phyloP scores from a whole-genome alignment of 495 filamentous ascomycete species.

The Antarctomyces pellizariae region DNA sequence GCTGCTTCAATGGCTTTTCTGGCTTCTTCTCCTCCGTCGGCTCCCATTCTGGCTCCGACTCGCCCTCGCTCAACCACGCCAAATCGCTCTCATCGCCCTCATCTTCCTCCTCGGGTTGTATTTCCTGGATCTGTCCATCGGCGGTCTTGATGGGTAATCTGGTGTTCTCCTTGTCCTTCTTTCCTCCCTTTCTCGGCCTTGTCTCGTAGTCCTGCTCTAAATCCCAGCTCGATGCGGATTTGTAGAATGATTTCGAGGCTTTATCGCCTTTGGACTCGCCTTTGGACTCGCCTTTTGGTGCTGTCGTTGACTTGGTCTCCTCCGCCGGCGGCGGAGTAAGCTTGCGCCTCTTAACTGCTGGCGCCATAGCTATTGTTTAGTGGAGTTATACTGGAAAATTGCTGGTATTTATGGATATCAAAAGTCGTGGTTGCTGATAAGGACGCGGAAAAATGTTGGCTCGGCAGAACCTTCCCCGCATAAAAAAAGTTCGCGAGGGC shows the following conservation, averaged over 20 bases:
- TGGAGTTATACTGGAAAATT: slow-evolving; percentile 18
- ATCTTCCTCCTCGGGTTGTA: slow-evolving; percentile 26
- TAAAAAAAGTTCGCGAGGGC: slow-evolving; percentile 3
- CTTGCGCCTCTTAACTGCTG: slow-evolving; percentile 27
- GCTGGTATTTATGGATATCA: slow-evolving; percentile 1
- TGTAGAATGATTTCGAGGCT: slow-evolving; percentile 14
- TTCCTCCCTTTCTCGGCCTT: slow-evolving; percentile 45
- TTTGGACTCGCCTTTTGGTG: too few relatives aligned
- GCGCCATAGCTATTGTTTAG: slow-evolving; percentile 25
- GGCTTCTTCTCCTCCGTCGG: slow-evolving; percentile 26
- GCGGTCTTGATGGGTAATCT: slow-evolving; percentile 68
- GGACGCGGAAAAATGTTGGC: slow-evolving; percentile 8
- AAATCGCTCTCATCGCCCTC: slow-evolving; percentile 24
- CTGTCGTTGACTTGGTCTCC: too few relatives aligned
- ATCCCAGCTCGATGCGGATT: slow-evolving; percentile 37
- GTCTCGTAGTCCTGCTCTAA: slow-evolving; percentile 82
- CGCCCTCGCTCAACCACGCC: slow-evolving; percentile 19
- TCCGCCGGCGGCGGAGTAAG: slow-evolving; percentile 26
- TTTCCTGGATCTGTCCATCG: slow-evolving; percentile 42
- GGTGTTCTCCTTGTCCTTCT: slow-evolving; percentile 46
- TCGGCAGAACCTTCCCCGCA: slow-evolving; percentile 13
- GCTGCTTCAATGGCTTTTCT: slow-evolving; percentile 44
- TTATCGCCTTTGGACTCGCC: too few relatives aligned
- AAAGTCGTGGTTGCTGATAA: too few relatives aligned
- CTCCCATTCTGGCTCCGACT: slow-evolving; percentile 16